phyloP scores from a whole-genome alignment of 805 yeast species.

The Nakazawaea laoshanensis region DNA sequence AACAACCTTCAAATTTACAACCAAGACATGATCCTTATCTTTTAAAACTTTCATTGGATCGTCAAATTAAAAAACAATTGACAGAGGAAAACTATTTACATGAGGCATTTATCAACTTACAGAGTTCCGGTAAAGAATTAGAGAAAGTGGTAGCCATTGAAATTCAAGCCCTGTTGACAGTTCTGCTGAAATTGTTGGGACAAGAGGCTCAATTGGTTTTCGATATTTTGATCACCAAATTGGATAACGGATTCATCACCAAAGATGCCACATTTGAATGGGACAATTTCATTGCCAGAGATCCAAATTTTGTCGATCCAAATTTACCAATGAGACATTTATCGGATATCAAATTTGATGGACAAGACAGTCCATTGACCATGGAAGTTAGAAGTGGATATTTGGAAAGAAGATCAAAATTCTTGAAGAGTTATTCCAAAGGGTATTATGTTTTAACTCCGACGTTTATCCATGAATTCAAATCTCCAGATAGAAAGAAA shows the following conservation, averaged over 20 bases:
- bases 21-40: conserved; percentile 77
- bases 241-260: conserved; percentile 62
- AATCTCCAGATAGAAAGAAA: conserved; percentile 69
- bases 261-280: conserved; percentile 82
- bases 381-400: conserved; percentile 66
- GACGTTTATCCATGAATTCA: conserved; percentile 83
- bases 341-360: conserved; percentile 55
- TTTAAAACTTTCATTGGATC: conserved; percentile 61
- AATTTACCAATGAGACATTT: conserved; percentile 52
- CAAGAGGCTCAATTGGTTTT: conserved; percentile 68
- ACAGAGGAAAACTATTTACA: conserved; percentile 80
- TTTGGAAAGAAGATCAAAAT: conserved; percentile 86
- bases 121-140: conserved; percentile 79
- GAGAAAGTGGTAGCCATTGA: conserved; percentile 84
- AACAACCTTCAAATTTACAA: conserved; percentile 31
- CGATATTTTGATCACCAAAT: conserved; percentile 53
- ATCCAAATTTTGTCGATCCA: conserved; percentile 62
- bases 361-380: conserved; percentile 63
- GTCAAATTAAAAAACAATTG: conserved; percentile 69
- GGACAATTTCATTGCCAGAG: conserved; percentile 72
- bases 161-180: conserved; percentile 72
- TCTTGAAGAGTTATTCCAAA: conserved; percentile 79
- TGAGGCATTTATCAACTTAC: conserved; percentile 83
- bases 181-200: conserved; percentile 62
- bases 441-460: conserved; percentile 92